Percentiles rank a stretch among this genome's conserved stretches.
Evolutionary conservation across 2,329 filamentous ascomycete genomes (phyloP).

Genomic region (Xylaria sp.): DNA sequence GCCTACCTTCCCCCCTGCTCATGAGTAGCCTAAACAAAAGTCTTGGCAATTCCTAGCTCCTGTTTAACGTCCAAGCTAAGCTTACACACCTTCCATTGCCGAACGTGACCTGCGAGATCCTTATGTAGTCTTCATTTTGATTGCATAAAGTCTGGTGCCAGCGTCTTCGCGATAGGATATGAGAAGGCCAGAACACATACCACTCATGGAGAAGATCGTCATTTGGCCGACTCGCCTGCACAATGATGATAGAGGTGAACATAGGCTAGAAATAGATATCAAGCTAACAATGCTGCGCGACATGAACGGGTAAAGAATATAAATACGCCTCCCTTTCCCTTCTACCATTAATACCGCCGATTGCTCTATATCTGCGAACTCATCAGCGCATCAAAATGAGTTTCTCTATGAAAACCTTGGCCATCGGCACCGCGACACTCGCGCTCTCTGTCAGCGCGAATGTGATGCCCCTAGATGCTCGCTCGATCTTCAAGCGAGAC

Average conservation of each 20-base stretch:
- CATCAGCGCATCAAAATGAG: constrained; percentile 3
- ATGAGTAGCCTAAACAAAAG: not conserved
- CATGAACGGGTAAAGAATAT: not conserved
- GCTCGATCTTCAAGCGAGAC: constrained; percentile 19
- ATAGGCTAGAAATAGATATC: not conserved
- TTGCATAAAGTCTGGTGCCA: not conserved
- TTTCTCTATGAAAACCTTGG: constrained; percentile 1
- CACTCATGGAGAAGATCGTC: not conserved
- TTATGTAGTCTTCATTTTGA: not conserved
- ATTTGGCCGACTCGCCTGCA: not conserved
- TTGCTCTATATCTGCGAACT: not conserved
- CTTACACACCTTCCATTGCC: not conserved
- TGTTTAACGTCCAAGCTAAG: not conserved
- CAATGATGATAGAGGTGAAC: not conserved
- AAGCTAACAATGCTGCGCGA: not conserved
- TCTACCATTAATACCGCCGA: not conserved
- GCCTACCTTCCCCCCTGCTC: not conserved
- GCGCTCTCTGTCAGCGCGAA: constrained; percentile 8
- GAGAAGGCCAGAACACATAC: not conserved
- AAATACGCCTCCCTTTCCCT: not conserved
- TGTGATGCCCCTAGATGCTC: not conserved
- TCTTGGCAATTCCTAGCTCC: constrained; percentile 1
- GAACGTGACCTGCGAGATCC: not conserved
- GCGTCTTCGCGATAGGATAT: not conserved
- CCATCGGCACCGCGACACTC: constrained; percentile 4